Percentiles rank a stretch among this genome's conserved stretches.
Evolutionary conservation across 208 protist genomes (phyloP).

Genomic region (Angomonas ambiguus): DNA sequence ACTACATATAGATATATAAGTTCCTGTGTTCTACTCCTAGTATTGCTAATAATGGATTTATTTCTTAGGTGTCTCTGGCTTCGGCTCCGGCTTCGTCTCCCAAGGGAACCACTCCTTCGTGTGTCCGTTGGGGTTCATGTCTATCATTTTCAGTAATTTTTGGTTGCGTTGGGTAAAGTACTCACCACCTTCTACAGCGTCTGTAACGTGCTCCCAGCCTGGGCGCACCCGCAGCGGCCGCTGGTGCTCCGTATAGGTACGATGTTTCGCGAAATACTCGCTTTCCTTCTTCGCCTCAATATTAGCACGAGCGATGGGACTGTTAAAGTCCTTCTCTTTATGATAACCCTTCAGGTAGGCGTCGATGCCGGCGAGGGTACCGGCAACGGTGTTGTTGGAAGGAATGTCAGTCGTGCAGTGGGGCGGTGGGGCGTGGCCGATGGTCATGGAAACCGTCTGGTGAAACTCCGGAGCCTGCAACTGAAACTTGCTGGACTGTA

Average conservation of each 20-base stretch:
- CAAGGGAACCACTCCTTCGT: conserved; percentile 57
- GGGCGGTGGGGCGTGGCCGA: not conserved
- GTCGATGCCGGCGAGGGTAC: conserved; percentile 31
- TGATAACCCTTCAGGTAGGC: conserved; percentile 23
- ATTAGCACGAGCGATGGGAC: conserved; percentile 53
- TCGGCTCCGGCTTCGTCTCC: conserved; percentile 19
- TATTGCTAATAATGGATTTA: no score
- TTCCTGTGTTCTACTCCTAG: no score
- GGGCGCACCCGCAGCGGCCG: conserved; percentile 11
- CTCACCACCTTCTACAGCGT: conserved; percentile 25
- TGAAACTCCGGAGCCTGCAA: conserved; percentile 34
- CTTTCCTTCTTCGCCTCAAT: conserved; percentile 49
- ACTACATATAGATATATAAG: no score
- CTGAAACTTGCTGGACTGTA: conserved; percentile 45
- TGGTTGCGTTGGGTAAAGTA: conserved; percentile 39
- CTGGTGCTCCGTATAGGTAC: conserved; percentile 50
- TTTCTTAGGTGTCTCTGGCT: conserved; percentile 27
- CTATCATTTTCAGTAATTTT: conserved; percentile 23
- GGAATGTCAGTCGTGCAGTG: conserved; percentile 27
- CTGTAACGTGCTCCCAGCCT: conserved; percentile 18
- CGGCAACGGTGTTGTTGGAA: conserved; percentile 17
- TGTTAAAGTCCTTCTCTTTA: conserved; percentile 27
- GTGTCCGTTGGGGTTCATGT: conserved; percentile 58
- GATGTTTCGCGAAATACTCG: conserved; percentile 52
- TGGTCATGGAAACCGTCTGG: conserved; percentile 16